Conservation (phyloP, 164 flowering plant genomes). For the Tinospora cordifolia region DNA sequence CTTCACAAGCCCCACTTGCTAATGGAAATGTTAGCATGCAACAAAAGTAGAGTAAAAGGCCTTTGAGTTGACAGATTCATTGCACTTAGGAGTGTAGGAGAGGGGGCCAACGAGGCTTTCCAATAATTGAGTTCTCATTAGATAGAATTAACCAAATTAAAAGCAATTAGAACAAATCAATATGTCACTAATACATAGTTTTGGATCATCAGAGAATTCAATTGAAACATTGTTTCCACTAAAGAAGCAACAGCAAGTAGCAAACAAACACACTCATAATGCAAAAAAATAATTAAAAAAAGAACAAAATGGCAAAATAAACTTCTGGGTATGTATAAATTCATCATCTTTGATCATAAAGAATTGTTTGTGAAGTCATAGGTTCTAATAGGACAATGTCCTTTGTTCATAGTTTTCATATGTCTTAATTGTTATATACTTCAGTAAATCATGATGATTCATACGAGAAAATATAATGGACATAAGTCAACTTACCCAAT, state of each 20-base stretch:
- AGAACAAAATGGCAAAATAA: background rate
- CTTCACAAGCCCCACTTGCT: background rate
- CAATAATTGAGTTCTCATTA: background rate
- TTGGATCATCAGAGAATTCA: too few species aligned
- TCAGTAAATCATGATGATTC: background rate
- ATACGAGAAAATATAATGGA: background rate
- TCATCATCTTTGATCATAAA: constrained; percentile 3
- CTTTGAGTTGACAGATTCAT: background rate
- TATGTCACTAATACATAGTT: too few species aligned
- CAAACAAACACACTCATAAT: background rate
- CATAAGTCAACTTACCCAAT: constrained; percentile 7
- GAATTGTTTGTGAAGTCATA: background rate
- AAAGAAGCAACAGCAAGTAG: background rate
- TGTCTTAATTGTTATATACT: background rate
- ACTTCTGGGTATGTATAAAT: background rate
- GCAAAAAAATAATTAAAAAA: constrained; percentile 5
- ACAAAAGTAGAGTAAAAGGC: background rate
- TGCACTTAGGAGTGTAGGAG: background rate
- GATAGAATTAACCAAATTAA: background rate
- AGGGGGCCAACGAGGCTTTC: background rate
- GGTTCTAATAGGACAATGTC: background rate
- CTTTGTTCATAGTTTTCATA: background rate
- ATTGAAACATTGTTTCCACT: background rate
- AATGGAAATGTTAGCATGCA: background rate
- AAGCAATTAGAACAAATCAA: background rate